Evolutionary conservation across 139 green algal species (phyloP), one percentile per base, ranked within the genome.

Genomic region (Chlorella sp.): DNA sequence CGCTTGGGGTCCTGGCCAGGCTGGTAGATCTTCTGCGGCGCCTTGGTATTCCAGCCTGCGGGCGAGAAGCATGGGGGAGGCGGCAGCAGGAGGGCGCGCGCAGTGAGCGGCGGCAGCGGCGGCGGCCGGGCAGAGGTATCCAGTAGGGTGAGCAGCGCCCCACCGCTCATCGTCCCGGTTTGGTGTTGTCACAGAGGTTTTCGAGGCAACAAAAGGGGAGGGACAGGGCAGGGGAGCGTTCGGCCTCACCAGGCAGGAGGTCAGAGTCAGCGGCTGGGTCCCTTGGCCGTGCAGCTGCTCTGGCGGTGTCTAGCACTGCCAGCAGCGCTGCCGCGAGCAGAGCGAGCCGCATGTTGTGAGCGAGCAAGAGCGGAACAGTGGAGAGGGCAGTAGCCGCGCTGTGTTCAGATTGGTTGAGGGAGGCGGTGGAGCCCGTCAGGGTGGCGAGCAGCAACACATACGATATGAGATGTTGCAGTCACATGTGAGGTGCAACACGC

Each of bases 181-280:
- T n/a, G n/a, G n/a, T n/a, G n/a, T n/a, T 18, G 60, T 14, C 60
- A 68, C 14, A 68, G 60, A 18, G 14, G 14, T 68, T 18, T 68
- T 68, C 18, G 15, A 26, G 60, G 60, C 60, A 68, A 68, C 15
- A 68, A 18, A 68, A 18, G 15, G 60, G 15, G 15, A 18, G 60
- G 14, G 26, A 30, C 76, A 82, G 14, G 36, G n/a, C 18, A 16
- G 9, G 69, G 69, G 18, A 15, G 71, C 71, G 4, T 24, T 60
- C 5, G n/a, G 48, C 26, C 60, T 64, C 61, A 79, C 83, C 83
- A 24, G 83, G 83, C n/a, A 87, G 83, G 12, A 87, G n/a, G 83
- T 87, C 83, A 48, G 34, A 19, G 64, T 87, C 83, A 39, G 39
- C 22, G 11, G 40, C 28, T 19, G 78, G 39, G 78, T 83, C 40